Conservation (phyloP, 2,329 filamentous ascomycete species). For the Calonectria pseudoreteaudii region DNA sequence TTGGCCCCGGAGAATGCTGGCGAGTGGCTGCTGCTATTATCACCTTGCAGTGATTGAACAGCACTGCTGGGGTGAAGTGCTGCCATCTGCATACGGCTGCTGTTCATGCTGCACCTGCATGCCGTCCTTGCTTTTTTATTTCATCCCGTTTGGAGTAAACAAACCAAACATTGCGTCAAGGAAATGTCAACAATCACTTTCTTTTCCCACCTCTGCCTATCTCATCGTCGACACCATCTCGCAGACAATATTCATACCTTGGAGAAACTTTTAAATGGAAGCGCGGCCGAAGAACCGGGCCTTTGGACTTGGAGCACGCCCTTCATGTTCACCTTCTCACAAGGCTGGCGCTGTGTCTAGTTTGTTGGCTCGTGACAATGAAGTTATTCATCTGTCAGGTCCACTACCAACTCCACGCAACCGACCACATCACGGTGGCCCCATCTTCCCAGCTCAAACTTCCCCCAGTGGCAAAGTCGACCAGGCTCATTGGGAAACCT, state of each 20-base stretch:
- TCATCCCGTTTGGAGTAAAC: not conserved
- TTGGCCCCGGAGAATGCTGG: not conserved
- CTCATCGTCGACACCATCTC: not conserved
- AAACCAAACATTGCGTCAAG: not conserved
- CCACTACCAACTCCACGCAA: not conserved
- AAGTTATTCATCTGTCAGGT: not conserved
- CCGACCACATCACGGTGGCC: not conserved
- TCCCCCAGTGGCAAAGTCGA: no score
- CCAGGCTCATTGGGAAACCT: not conserved
- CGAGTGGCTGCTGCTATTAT: not conserved
- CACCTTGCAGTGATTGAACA: not conserved
- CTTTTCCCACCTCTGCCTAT: not conserved
- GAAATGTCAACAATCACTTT: not conserved
- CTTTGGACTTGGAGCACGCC: no score
- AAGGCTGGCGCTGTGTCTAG: not conserved
- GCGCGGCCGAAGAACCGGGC: not conserved
- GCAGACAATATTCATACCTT: not conserved
- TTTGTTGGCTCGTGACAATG: not conserved
- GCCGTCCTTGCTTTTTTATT: not conserved
- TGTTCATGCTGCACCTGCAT: not conserved
- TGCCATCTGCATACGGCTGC: not conserved
- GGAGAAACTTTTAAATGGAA: not conserved
- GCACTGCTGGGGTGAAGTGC: not conserved
- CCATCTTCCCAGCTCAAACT: not conserved
- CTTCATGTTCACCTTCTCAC: no score